phyloP scores from a whole-genome alignment of 2,329 filamentous ascomycete genomes.

The Fusarium siculi region DNA sequence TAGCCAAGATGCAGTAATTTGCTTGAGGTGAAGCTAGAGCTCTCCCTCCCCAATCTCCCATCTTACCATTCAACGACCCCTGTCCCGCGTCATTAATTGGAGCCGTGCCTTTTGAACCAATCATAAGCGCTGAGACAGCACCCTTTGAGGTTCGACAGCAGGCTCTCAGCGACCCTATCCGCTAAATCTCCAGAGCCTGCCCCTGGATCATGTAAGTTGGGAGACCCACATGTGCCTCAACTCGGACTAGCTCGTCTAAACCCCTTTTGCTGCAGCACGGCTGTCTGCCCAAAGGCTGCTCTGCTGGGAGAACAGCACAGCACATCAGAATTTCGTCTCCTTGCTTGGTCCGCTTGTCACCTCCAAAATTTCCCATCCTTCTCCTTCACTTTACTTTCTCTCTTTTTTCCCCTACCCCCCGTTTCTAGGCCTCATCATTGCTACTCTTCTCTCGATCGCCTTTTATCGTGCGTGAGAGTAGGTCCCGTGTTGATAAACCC shows the following conservation, averaged over 20 bases:
- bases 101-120: constrained; percentile 31
- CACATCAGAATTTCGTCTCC: constrained; percentile 50
- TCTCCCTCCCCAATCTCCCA: constrained; percentile 42
- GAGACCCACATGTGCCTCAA: constrained; percentile 37
- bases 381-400: constrained; percentile 42
- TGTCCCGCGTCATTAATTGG: constrained; percentile 41
- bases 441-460: constrained; percentile 49
- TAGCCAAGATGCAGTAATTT: constrained; percentile 32
- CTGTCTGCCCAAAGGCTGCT: constrained; percentile 41
- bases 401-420: constrained; percentile 38
- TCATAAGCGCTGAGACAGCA: constrained; percentile 13
- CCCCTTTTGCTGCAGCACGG: constrained; percentile 49
- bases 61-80: constrained; percentile 29
- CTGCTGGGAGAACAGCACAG: constrained; percentile 47
- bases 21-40: constrained; percentile 32
- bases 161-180: constrained; percentile 40
- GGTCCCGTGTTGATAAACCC: constrained; percentile 33
- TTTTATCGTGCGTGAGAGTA: constrained; percentile 43
- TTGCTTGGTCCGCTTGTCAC: constrained; percentile 43
- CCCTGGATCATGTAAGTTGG: constrained; percentile 36
- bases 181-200: constrained; percentile 46
- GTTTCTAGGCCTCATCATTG: constrained; percentile 50
- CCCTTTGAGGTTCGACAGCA: constrained; percentile 14
- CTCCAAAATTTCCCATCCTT: constrained; percentile 47
- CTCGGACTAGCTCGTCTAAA: constrained; percentile 44